phyloP scores from a whole-genome alignment of 768 basidiomycete species.

The Tephrocybe rancida region DNA sequence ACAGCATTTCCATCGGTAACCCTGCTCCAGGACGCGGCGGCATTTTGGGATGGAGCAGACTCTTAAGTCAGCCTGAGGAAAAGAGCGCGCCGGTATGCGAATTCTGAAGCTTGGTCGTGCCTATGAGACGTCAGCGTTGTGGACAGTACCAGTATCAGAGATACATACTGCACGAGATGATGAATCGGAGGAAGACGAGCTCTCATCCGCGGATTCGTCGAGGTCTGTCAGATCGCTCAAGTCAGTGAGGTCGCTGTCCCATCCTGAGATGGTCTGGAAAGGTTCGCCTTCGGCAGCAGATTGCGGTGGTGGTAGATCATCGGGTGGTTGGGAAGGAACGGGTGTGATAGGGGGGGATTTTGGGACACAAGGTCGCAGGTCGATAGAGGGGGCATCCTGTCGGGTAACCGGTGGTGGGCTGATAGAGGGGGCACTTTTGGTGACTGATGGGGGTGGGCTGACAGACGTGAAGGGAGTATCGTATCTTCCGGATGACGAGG shows the following conservation, averaged over 20 bases:
- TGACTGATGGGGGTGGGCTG: neutral
- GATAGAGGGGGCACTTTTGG: neutral
- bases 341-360: neutral
- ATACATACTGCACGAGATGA: constrained; percentile 1
- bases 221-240: constrained; percentile 25
- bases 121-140: neutral
- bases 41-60: constrained; percentile 36
- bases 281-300: neutral
- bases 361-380: no score
- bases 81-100: constrained; percentile 31
- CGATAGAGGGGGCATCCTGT: neutral
- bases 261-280: constrained; percentile 19
- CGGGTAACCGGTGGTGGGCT: neutral
- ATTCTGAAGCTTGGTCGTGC: constrained; percentile 31
- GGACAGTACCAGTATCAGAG: neutral
- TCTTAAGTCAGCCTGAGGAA: constrained; percentile 2
- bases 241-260: constrained; percentile 38
- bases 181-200: constrained; percentile 7
- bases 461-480: neutral
- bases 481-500: neutral
- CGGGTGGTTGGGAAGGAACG: neutral
- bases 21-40: constrained; percentile 29
- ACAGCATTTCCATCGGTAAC: constrained; percentile 45
- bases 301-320: neutral
- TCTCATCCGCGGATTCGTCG: constrained; percentile 23